Evolutionary conservation across 1,284 basidiomycete genomes (phyloP), one percentile per base, ranked within the genome.

Genomic region (Cystobasidiaceae sp.): DNA sequence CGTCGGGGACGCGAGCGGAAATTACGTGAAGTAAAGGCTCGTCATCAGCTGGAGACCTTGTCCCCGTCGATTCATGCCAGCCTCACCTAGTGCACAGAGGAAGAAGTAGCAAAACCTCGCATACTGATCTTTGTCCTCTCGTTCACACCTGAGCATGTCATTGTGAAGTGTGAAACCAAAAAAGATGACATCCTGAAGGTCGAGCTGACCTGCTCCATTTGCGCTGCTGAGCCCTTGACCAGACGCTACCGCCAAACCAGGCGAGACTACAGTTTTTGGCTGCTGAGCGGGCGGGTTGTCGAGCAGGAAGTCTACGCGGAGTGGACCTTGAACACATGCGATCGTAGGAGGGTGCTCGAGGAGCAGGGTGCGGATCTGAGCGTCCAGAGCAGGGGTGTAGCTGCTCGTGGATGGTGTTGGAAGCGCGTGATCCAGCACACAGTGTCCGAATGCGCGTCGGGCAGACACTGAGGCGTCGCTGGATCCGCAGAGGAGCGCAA

Each of bases 121-220:
- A 51, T 51, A 56, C 28, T 64, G 61, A 1, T 64, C 61, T 23
- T n/a, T 39, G 25, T 64, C 61, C 30, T 64, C 61, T 23, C 45
- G 39, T 33, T 52, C 39, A 34, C 61, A 64, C 19, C 61, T 32
- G 15, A 34, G 34, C 17, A 64, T 21, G 13, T 64, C 61, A 28
- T 64, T 64, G 21, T 64, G 61, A 1, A 64, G 61, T 5, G 61
- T 64, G 44, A 32, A 64, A 15, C 61, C 61, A 48, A 50, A 43
- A 44, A 55, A 64, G n/a, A 64, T 19, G 41, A 43, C 32, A 25
- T 64, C 51, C 23, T 45, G 34, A 13, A 64, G 27, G 23, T 32
- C 28, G 11, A 34, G n/a, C n/a, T n/a, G n/a, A n/a, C n/a, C n/a
- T n/a, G n/a, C n/a, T n/a, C n/a, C n/a, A n/a, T n/a, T n/a, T n/a